Evolutionary conservation across 164 flowering plant genomes (phyloP).

Genomic region (Chimonanthus salicifolius): DNA sequence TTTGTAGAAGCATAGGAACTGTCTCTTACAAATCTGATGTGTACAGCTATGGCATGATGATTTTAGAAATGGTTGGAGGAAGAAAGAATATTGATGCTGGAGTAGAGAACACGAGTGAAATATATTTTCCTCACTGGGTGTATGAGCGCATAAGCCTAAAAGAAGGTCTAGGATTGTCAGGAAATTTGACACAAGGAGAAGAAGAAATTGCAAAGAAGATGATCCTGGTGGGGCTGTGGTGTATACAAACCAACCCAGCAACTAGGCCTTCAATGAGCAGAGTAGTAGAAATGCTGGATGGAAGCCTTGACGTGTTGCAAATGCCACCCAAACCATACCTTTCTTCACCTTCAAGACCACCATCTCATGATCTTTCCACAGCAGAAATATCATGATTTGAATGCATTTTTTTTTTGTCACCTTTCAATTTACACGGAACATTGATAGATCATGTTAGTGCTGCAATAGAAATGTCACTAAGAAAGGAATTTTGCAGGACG

Average conservation of each 20-base stretch:
- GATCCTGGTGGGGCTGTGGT: slow-evolving; percentile 5
- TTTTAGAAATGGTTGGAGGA: slow-evolving; percentile 5
- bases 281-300: slow-evolving; percentile 10
- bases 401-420: too few species aligned
- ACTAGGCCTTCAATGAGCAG: not conserved
- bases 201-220: slow-evolving; percentile 4
- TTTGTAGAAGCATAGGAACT: not conserved
- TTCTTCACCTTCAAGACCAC: not conserved
- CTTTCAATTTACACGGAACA: too few species aligned
- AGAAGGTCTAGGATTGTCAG: not conserved
- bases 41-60: slow-evolving; percentile 10
- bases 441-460: too few species aligned
- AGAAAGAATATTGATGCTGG: not conserved
- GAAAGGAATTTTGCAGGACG: too few species aligned
- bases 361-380: too few species aligned
- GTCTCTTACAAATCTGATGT: slow-evolving; percentile 4
- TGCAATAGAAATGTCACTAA: too few species aligned
- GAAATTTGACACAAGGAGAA: not conserved
- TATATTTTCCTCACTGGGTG: slow-evolving; percentile 7
- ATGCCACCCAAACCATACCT: slow-evolving; percentile 7
- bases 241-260: slow-evolving; percentile 6
- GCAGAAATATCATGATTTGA: too few species aligned
- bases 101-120: slow-evolving; percentile 4
- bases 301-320: not conserved
- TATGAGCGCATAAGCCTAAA: not conserved